Base-by-base conservation (phyloP, 495 filamentous ascomycete species). In the Xylaria castorea region DNA sequence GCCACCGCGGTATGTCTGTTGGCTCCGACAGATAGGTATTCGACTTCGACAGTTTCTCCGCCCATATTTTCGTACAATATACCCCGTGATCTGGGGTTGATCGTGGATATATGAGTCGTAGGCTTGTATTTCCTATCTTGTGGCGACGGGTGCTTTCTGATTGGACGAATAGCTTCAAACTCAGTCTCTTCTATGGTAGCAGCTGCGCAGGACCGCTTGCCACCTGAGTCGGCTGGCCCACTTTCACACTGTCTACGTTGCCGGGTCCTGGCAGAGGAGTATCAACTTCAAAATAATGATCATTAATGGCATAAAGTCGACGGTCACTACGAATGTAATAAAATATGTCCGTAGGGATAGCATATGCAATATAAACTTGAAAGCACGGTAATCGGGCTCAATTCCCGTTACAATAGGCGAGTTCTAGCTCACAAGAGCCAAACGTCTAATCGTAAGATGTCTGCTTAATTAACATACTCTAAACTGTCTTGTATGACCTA, bases 1-100 rank as follows among this genome's bases (percentile, higher is more conserved):
- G 96, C 94, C 16, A 93, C 93, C 20, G 90, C 90, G 34, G 96
- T 92, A 74, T 98, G 93, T 72, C 95, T 87, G 82, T 98, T 98
- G 48, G 93, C 95, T 68, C 96, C 96, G 69, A 91, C 91, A 38
- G 94, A 92, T 40, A 97, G 90, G 75, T 93, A 97, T 18, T 89
- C 86, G 67, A 77, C 66, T 42, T 64, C 71, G 46, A 76, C 48
- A 42, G 55, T 58, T 50, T 51, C 64, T 44, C 66, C 46, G 46
- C 36, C 46, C 71, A 73, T 73, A 16, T 74, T 75, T 74, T 74
- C 75, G 69, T 67, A 72, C 70, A 70, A 74, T 66, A 71, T 69
- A 71, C 74, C 75, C 71, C 72, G 75, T 38, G 3, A 36, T 66
- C 20, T 18, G 12, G 22, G 48, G 66, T 22, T 25, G 32, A 27